These are phyloP conservation scores for Stentor roeselii DNA, from an alignment of 73 alveolate genomes.

Conservation along the genomic window DNA sequence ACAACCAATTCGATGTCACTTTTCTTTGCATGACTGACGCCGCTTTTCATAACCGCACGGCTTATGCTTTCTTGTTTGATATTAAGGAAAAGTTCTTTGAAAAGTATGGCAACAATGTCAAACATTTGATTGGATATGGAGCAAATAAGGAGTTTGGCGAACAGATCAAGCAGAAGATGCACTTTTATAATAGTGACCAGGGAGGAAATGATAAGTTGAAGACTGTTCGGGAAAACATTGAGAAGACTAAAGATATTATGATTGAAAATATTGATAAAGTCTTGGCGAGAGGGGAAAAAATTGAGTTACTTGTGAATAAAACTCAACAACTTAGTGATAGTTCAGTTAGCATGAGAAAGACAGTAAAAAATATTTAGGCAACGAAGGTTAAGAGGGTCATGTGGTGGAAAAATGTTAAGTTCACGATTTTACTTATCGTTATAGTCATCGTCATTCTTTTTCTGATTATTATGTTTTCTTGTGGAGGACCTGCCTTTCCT, in stretches of 20 bases:
- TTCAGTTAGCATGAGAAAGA: not conserved
- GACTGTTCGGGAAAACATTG: not conserved
- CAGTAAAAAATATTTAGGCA: no score
- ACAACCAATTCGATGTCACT: not conserved
- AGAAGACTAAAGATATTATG: not conserved
- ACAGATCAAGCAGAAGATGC: not conserved
- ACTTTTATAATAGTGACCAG: not conserved
- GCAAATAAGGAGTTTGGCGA: not conserved
- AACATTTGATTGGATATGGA: not conserved
- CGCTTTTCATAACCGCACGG: not conserved
- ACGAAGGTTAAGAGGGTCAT: not conserved
- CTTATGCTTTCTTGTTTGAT: not conserved
- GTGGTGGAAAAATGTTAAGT: not conserved
- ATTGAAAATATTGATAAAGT: not conserved
- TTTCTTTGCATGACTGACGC: not conserved
- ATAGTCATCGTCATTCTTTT: no score
- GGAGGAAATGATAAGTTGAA: not conserved
- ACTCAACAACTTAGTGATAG: not conserved
- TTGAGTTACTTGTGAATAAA: not conserved
- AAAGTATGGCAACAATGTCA: not conserved
- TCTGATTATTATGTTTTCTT: no score
- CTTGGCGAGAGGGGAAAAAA: conserved; percentile 12
- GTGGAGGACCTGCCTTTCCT: no score
- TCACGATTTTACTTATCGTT: not conserved
- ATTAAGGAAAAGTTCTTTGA: not conserved